A percentile compares a stretch with the other conserved stretches of the same genome.
These are phyloP conservation scores for Daldinia grandis DNA, from an alignment of 495 filamentous ascomycete species.

Conservation along the genomic window DNA sequence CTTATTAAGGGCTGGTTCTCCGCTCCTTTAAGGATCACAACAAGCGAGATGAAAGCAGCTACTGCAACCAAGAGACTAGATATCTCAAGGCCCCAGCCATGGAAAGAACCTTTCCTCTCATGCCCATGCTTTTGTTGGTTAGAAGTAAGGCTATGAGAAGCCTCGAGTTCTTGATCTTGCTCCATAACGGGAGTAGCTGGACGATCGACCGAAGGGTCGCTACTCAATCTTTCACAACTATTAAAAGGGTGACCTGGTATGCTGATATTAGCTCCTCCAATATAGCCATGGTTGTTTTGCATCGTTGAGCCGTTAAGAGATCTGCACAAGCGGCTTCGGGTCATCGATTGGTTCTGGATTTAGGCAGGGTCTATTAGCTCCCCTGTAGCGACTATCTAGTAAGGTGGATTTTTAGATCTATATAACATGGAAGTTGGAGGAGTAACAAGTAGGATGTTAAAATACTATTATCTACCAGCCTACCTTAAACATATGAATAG, in stretches of 20 bases:
- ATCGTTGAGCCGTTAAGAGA: neutral
- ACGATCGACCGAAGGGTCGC: neutral
- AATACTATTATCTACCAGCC: too few species aligned
- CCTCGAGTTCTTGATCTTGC: neutral
- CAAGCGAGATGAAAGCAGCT: neutral
- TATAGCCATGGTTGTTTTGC: neutral
- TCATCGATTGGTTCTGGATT: too few species aligned
- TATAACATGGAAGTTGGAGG: too few species aligned
- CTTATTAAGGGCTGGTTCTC: neutral
- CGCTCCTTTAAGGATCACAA: neutral
- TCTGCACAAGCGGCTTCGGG: neutral
- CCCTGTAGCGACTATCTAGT: neutral
- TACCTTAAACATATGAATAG: too few species aligned
- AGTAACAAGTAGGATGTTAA: too few species aligned
- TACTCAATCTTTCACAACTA: neutral
- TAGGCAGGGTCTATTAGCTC: too few species aligned
- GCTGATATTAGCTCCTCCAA: neutral
- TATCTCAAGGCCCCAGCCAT: neutral
- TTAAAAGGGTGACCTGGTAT: neutral
- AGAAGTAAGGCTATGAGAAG: neutral
- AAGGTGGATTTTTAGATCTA: too few species aligned
- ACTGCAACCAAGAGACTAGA: neutral
- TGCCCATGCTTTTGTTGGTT: neutral
- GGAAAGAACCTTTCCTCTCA: neutral
- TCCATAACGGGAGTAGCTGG: neutral